These are phyloP conservation scores for Oryza rufipogon DNA, from an alignment of 176 grass and related monocot genomes.

Conservation along the genomic window DNA sequence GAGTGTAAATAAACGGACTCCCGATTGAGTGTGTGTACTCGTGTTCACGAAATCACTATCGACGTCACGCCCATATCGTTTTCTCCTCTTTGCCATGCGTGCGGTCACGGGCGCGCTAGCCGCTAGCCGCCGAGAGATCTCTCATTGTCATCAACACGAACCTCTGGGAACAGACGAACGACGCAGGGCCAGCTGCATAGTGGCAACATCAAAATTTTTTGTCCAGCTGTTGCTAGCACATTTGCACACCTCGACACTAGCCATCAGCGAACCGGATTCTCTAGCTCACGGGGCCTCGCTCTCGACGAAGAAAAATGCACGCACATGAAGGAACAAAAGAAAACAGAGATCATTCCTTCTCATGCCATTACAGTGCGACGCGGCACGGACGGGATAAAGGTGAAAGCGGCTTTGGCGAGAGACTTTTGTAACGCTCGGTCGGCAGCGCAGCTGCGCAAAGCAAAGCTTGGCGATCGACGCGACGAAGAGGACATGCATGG, in stretches of 20 bases:
- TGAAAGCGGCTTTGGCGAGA: conserved; percentile 31
- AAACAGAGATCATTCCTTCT: neutral
- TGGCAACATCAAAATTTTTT: neutral
- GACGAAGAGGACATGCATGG: neutral
- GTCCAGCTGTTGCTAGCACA: neutral
- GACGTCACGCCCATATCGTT: conserved; percentile 14
- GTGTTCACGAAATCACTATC: neutral
- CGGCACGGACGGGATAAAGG: conserved; percentile 31
- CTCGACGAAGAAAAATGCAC: conserved; percentile 3
- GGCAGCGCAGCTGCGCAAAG: conserved; percentile 21
- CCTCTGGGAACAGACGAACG: conserved; percentile 7
- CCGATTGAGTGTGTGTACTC: neutral
- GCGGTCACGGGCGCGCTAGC: conserved; percentile 29
- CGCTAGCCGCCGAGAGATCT: neutral
- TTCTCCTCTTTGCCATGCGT: neutral
- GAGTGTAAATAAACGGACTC: neutral
- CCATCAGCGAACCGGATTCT: conserved; percentile 45
- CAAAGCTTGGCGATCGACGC: neutral
- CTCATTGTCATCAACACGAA: neutral
- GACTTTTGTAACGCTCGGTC: conserved; percentile 22
- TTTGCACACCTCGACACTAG: neutral
- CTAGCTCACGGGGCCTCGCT: conserved; percentile 29
- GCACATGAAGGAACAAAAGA: neutral
- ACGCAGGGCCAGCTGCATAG: neutral
- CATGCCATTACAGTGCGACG: conserved; percentile 49